Evolutionary conservation across 345 rosid genomes (phyloP).

Genomic region (Salix udensis): DNA sequence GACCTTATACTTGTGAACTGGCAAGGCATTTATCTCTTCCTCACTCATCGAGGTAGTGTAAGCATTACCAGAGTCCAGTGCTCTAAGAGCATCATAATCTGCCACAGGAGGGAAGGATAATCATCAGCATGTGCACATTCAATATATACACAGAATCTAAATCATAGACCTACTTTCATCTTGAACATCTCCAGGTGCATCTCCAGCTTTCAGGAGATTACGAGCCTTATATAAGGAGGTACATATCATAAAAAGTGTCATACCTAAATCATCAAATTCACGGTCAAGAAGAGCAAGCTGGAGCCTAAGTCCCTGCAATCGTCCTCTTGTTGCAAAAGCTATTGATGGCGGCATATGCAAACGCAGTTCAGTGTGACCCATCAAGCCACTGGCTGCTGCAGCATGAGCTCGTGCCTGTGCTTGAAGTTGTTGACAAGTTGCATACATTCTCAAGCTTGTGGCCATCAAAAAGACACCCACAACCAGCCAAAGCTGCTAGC

Average conservation of each 20-base stretch:
- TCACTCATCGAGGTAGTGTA: conserved; percentile 79
- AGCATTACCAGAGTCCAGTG: conserved; percentile 76
- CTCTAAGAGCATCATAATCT: conserved; percentile 95
- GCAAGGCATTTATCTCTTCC: conserved; percentile 89
- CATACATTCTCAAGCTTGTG: conserved; percentile 85
- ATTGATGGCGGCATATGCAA: conserved; percentile 88
- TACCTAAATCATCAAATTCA: conserved; percentile 93
- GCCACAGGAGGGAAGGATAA: background rate
- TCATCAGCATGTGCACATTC: background rate
- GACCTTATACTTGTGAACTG: conserved; percentile 77
- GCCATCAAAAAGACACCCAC: conserved; percentile 88
- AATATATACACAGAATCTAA: background rate
- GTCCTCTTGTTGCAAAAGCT: conserved; percentile 85
- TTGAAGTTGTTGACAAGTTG: conserved; percentile 90
- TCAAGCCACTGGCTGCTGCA: conserved; percentile 76
- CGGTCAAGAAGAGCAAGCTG: conserved; percentile 96
- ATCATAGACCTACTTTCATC: background rate
- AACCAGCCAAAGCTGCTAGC: conserved; percentile 83
- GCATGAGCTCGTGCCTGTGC: conserved; percentile 95
- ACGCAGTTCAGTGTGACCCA: conserved; percentile 83
- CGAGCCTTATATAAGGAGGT: too few species aligned
- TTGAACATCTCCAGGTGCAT: background rate
- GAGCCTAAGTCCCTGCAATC: conserved; percentile 88
- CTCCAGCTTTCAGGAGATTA: too few species aligned
- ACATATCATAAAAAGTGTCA: background rate